Percentiles rank a stretch among this genome's conserved stretches.
phyloP scores from a whole-genome alignment of 768 basidiomycete species.

The Cytidiella melzeri region DNA sequence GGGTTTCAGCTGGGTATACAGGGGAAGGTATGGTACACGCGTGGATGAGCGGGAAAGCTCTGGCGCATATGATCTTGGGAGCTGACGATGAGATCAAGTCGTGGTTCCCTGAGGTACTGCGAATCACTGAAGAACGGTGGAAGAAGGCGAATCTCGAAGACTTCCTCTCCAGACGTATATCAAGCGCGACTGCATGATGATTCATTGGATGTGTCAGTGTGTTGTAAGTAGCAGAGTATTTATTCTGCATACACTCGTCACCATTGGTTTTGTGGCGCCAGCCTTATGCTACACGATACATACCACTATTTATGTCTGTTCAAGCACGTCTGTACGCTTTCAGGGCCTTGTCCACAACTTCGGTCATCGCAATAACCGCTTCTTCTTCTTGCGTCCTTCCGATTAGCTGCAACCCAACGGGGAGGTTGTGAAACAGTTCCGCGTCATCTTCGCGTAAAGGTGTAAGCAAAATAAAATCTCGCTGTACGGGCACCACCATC shows the following conservation, averaged over 20 bases:
- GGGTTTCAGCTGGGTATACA: conserved; percentile 65
- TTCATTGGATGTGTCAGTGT: too few relatives aligned
- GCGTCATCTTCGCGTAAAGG: conserved; percentile 39
- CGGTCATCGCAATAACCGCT: conserved; percentile 43
- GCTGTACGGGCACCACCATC: too few relatives aligned
- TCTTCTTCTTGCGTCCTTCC: conserved; percentile 47
- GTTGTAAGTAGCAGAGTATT: too few relatives aligned
- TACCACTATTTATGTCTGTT: too few relatives aligned
- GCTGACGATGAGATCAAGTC: conserved; percentile 24
- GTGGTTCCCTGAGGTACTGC: conserved; percentile 47
- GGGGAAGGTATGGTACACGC: conserved; percentile 75
- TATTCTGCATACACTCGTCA: too few relatives aligned
- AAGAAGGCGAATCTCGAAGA: conserved; percentile 35
- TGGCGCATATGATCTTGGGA: conserved; percentile 55
- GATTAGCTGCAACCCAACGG: conserved; percentile 42
- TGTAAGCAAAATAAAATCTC: too few relatives aligned
- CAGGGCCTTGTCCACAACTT: conserved; percentile 35
- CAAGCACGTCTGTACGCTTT: conserved; percentile 18
- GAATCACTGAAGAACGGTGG: conserved; percentile 45
- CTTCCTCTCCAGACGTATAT: conserved; percentile 18
- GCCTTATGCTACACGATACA: too few relatives aligned
- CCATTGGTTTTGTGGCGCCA: too few relatives aligned
- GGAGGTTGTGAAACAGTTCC: conserved; percentile 37
- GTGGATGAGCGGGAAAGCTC: conserved; percentile 54
- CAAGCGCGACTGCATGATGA: background rate